Evolutionary conservation across 169 alveolate genomes (phyloP).

Genomic region (Eimeria sp.): DNA sequence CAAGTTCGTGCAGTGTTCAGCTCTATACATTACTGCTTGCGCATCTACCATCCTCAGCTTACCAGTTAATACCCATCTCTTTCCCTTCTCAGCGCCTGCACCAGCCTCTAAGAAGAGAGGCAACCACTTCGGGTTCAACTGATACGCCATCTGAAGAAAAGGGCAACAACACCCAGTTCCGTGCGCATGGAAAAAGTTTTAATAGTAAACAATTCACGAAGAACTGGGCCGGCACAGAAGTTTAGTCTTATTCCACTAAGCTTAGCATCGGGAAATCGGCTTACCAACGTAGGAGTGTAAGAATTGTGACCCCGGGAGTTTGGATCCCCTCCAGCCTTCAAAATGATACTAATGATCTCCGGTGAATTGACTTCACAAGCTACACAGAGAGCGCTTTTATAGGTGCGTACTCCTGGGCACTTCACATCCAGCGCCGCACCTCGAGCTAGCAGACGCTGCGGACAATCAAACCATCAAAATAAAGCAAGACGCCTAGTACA

Average conservation of each 20-base stretch:
- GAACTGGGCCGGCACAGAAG: not conserved
- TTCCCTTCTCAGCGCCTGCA: slow-evolving; percentile 89
- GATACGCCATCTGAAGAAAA: slow-evolving; percentile 87
- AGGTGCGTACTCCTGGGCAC: slow-evolving; percentile 90
- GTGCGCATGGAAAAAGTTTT: not conserved
- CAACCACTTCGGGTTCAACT: slow-evolving; percentile 89
- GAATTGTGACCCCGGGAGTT: slow-evolving; percentile 90
- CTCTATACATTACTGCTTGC: not conserved
- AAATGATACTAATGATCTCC: slow-evolving; percentile 88
- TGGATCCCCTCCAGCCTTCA: slow-evolving; percentile 93
- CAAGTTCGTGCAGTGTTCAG: not conserved
- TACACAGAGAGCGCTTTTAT: slow-evolving; percentile 93
- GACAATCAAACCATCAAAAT: not conserved
- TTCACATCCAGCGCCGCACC: slow-evolving; percentile 87
- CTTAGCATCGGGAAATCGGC: not conserved
- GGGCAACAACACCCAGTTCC: not conserved
- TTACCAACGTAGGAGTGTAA: slow-evolving; percentile 90
- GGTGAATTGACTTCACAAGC: slow-evolving; percentile 91
- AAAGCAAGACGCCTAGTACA: not conserved
- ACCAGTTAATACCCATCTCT: slow-evolving; percentile 90
- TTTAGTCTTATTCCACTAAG: not conserved
- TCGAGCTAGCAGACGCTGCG: slow-evolving; percentile 87
- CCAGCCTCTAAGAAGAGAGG: slow-evolving; percentile 92
- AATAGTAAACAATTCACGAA: too few relatives aligned
- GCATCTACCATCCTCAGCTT: slow-evolving; percentile 50